Conservation (phyloP, 1,139 yeast species). For the Lodderomyces elongisporus region DNA sequence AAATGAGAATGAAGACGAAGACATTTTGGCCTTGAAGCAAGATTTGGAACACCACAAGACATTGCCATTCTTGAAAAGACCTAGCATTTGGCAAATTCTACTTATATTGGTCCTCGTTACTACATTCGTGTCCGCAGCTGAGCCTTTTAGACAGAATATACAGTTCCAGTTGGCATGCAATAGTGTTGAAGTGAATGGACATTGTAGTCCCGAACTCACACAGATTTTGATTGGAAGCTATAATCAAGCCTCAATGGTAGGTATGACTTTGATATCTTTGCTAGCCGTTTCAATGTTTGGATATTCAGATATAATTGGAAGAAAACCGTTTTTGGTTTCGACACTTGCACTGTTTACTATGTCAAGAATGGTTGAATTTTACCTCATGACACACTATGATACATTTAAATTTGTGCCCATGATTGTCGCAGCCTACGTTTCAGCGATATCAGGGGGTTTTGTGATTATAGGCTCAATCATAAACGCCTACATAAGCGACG, state of each 20-base stretch:
- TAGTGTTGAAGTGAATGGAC: slow-evolving; percentile 13
- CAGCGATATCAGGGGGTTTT: slow-evolving; percentile 52
- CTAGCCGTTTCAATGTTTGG: slow-evolving; percentile 47
- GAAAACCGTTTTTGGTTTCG: slow-evolving; percentile 43
- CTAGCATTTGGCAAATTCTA: slow-evolving; percentile 29
- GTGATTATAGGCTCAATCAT: slow-evolving; percentile 45
- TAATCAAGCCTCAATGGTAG: slow-evolving; percentile 20
- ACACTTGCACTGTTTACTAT: slow-evolving; percentile 24
- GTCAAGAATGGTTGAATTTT: slow-evolving; percentile 18
- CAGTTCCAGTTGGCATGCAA: slow-evolving; percentile 34
- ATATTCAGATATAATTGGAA: slow-evolving; percentile 58
- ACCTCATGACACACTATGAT: slow-evolving; percentile 26
- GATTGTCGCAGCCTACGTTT: slow-evolving; percentile 32
- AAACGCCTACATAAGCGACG: slow-evolving; percentile 58
- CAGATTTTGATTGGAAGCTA: slow-evolving; percentile 32
- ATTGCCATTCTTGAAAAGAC: slow-evolving; percentile 16
- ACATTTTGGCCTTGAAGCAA: slow-evolving; percentile 1
- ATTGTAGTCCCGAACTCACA: slow-evolving; percentile 30
- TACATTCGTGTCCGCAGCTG: slow-evolving; percentile 23
- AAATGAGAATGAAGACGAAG: slow-evolving; percentile 1
- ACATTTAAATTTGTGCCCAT: slow-evolving; percentile 27
- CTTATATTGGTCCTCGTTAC: slow-evolving; percentile 22
- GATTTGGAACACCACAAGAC: slow-evolving; percentile 1
- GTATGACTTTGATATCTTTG: slow-evolving; percentile 23
- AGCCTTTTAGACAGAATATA: slow-evolving; percentile 23